Base-by-base conservation (phyloP, 2,329 filamentous ascomycete genomes). In the Pseudogymnoascus pannorum region DNA sequence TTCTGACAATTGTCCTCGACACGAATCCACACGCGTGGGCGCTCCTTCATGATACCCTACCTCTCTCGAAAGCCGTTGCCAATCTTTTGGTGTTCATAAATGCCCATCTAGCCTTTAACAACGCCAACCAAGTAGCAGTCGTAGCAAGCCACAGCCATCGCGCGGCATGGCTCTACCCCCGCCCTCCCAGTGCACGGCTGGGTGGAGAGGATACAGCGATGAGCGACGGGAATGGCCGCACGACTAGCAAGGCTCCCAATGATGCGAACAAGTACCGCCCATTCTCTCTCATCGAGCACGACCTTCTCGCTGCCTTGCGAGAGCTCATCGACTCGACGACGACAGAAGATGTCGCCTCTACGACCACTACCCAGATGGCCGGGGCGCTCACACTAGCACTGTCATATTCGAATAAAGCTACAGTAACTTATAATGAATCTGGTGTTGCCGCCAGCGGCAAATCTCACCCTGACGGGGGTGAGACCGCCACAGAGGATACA, bases 11-110 rank as follows among this genome's bases (percentile, higher is more conserved):
- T 70, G 82, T 99, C 70, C 83, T 99, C 77, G 94, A 99, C 78
- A 97, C 93, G 24, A 99, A 99, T 73, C 94, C 94, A 2, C 89
- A 92, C 68, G 92, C 94, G 68, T 96, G 94, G 94, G 86, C 90
- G 5, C 81, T 90, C 63, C 83, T 97, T 48, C 80, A 87, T 64
- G 76, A 85, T 61, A 84, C 83, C 31, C 85, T 97, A 6, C 86
- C 93, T 26, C 83, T 99, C 64, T 89, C 89, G 58, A 87, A 88
- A 70, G 91, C 91, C 64, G 80, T 99, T 63, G 91, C 93, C 64
- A 88, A 93, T 75, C 83, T 97, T 65, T 87, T 97, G 70, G 88
- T 99, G 78, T 97, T 97, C 77, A 87, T 97, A 77, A 97, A 99
- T 75, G 91, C 93, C 61, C 95, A 99, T 72, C 83, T 99, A 31